A percentile compares a stretch with the other conserved stretches of the same genome.
Evolutionary conservation across 2,329 filamentous ascomycete species (phyloP).

Genomic region (Monosporascus sp.): DNA sequence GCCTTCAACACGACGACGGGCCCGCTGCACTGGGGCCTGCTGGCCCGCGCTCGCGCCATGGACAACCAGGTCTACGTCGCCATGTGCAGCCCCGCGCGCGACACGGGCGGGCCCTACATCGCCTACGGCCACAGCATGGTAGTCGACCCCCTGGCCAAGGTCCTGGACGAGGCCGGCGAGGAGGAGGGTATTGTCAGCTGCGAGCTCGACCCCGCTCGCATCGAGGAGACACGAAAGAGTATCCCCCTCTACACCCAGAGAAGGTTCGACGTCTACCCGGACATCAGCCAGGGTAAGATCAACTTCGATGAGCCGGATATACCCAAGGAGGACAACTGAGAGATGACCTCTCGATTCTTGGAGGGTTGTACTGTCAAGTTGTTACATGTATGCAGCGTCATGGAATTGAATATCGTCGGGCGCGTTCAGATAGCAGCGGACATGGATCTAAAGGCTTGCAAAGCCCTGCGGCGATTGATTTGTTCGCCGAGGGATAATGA

Average conservation of each 20-base stretch:
- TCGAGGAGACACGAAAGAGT: conserved; percentile 70
- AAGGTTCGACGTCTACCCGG: conserved; percentile 91
- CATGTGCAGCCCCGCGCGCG: conserved; percentile 84
- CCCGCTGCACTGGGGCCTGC: conserved; percentile 82
- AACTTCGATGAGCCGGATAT: conserved; percentile 24
- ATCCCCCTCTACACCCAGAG: conserved; percentile 84
- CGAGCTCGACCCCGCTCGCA: conserved; percentile 61
- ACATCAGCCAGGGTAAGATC: conserved; percentile 64
- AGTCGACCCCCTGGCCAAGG: conserved; percentile 77
- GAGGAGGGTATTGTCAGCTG: conserved; percentile 70
- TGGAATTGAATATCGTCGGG: too few species aligned
- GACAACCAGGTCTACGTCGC: conserved; percentile 95
- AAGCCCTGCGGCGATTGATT: too few species aligned
- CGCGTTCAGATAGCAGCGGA: too few species aligned
- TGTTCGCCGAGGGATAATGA: too few species aligned
- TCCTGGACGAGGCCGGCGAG: conserved; percentile 76
- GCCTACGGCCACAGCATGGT: conserved; percentile 91
- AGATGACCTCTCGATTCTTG: too few species aligned
- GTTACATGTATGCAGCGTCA: too few species aligned
- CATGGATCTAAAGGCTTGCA: too few species aligned
- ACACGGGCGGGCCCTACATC: conserved; percentile 71
- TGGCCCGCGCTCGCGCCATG: conserved; percentile 75
- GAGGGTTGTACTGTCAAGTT: too few species aligned
- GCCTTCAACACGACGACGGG: conserved; percentile 96
- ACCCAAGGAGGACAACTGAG: conserved; percentile 2